Conservation (phyloP, 768 basidiomycete species). For the Atractiella rhizophila region DNA sequence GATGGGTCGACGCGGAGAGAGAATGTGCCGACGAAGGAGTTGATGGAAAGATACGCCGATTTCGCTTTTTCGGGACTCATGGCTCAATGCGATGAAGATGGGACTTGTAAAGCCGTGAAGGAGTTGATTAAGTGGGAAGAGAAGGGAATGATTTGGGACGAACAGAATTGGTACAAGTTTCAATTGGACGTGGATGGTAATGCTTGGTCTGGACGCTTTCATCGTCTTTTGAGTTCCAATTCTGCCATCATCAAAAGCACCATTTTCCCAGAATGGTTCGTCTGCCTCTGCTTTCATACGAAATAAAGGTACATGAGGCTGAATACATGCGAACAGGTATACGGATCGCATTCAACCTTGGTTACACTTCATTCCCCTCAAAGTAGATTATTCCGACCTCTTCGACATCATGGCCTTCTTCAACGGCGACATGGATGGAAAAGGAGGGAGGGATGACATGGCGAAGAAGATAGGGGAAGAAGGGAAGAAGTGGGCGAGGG, state of each 20-base stretch:
- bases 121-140: not conserved
- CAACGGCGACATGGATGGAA: conserved; percentile 35
- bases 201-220: conserved; percentile 41
- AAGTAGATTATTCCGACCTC: conserved; percentile 21
- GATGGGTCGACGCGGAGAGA: not conserved
- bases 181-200: conserved; percentile 79
- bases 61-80: conserved; percentile 56
- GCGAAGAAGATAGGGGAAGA: conserved; percentile 33
- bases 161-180: conserved; percentile 46
- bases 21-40: conserved; percentile 8
- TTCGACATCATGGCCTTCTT: conserved; percentile 49
- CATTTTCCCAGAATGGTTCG: conserved; percentile 74
- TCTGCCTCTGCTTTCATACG: no score
- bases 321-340: no score
- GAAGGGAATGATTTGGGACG: conserved; percentile 4
- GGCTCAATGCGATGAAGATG: conserved; percentile 32
- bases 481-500: conserved; percentile 22
- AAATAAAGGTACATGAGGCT: no score
- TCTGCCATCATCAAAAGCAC: conserved; percentile 72
- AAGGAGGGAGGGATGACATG: conserved; percentile 36
- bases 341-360: no score
- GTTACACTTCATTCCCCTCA: conserved; percentile 23
- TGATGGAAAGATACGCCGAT: conserved; percentile 67
- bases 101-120: not conserved
- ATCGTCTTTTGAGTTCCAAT: conserved; percentile 61